Conservation (phyloP, 2,329 filamentous ascomycete species). For the Aspergillus sp. region DNA sequence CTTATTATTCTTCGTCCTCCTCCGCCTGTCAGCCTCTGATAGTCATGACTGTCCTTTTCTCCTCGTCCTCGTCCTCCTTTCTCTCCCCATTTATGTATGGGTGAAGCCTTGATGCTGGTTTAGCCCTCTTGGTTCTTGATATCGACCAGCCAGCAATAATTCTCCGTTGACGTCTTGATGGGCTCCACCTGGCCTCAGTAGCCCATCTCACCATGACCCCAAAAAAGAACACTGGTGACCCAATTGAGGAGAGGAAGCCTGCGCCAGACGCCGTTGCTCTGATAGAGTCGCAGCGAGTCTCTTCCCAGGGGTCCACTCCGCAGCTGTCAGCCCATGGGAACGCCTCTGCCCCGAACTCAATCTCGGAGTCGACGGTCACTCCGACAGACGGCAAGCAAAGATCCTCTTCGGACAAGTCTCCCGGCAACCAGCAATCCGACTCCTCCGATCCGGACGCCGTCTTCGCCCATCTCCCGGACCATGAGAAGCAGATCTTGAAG, state of each 20-base stretch:
- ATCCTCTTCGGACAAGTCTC: conserved; percentile 32
- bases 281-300: not conserved
- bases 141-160: not conserved
- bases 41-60: not conserved
- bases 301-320: not conserved
- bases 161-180: not conserved
- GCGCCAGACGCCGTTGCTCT: not conserved
- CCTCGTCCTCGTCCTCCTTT: not conserved
- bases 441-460: conserved; percentile 34
- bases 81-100: not conserved
- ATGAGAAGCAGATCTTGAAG: conserved; percentile 59
- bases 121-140: not conserved
- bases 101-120: not conserved
- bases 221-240: not conserved
- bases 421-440: conserved; percentile 23
- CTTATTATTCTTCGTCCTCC: too few species aligned
- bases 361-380: conserved; percentile 1
- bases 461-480: conserved; percentile 52
- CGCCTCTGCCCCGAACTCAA: not conserved
- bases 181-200: too few species aligned
- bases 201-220: not conserved
- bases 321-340: not conserved
- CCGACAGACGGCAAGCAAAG: conserved; percentile 7
- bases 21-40: too few species aligned
- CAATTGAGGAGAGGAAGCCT: not conserved